These are phyloP conservation scores for Dryas octopetala DNA, from an alignment of 306 rosid genomes.

Conservation along the genomic window DNA sequence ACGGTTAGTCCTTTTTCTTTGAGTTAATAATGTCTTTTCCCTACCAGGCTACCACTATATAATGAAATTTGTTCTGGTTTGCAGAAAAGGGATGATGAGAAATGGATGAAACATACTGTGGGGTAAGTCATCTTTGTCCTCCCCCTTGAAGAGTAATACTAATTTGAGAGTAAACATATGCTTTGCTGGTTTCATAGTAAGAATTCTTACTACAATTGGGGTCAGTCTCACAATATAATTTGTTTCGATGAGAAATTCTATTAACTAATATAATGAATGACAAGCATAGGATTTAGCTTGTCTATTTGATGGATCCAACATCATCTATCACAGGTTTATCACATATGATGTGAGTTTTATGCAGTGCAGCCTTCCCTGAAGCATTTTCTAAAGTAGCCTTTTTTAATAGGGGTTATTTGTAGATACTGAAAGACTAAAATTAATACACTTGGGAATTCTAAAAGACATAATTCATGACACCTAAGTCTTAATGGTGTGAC, in stretches of 20 bases:
- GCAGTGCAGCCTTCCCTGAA: too few species aligned
- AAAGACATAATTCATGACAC: too few species aligned
- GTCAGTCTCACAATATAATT: neutral
- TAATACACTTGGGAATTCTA: too few species aligned
- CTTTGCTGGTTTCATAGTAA: neutral
- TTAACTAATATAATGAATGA: neutral
- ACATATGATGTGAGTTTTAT: too few species aligned
- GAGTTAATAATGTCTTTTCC: slow-evolving; percentile 2
- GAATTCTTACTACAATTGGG: neutral
- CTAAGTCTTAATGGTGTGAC: too few species aligned
- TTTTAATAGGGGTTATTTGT: too few species aligned
- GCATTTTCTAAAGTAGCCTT: too few species aligned
- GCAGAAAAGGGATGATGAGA: slow-evolving; percentile 93
- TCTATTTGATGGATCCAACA: neutral
- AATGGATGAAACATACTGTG: slow-evolving; percentile 88
- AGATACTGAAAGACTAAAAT: too few species aligned
- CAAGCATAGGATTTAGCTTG: neutral
- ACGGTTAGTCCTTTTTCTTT: slow-evolving; percentile 37
- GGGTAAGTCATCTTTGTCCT: slow-evolving; percentile 59
- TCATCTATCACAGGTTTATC: too few species aligned
- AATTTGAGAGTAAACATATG: neutral
- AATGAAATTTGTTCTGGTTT: slow-evolving; percentile 33
- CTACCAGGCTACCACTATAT: neutral
- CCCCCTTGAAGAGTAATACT: neutral
- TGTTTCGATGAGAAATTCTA: neutral